phyloP scores from a whole-genome alignment of 164 flowering plant genomes.

The Magnolia kwangsiensis region DNA sequence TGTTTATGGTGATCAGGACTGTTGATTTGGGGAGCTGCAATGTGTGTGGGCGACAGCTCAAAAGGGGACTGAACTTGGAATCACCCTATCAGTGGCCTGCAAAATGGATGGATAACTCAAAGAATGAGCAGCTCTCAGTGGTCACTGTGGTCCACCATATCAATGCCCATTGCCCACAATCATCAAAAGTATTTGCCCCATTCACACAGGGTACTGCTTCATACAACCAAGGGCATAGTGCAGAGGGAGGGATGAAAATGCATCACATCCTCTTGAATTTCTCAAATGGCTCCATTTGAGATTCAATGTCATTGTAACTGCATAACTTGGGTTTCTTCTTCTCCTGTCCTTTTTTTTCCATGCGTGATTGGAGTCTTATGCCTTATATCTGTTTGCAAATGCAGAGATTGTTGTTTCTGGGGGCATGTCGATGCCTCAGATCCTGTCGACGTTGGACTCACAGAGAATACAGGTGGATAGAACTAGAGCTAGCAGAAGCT shows the following conservation, averaged over 20 bases:
- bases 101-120: background rate
- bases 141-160: too few species aligned
- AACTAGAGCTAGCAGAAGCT: constrained; percentile 46
- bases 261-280: too few species aligned
- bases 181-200: too few species aligned
- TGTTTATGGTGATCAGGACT: background rate
- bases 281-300: background rate
- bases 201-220: too few species aligned
- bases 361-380: background rate
- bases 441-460: constrained; percentile 54
- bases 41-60: background rate
- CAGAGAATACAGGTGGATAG: constrained; percentile 34
- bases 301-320: background rate
- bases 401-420: constrained; percentile 79
- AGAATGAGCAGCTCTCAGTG: background rate
- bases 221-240: too few species aligned
- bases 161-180: too few species aligned
- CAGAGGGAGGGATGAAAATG: too few species aligned
- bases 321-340: background rate
- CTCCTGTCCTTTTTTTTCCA: background rate
- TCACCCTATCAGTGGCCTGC: background rate
- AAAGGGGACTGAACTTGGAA: background rate
- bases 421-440: constrained; percentile 82
- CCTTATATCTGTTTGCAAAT: constrained; percentile 3
- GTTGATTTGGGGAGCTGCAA: background rate